Conservation (phyloP, 192 early-diverging fungal species). For the Neocallimastix lanati region DNA sequence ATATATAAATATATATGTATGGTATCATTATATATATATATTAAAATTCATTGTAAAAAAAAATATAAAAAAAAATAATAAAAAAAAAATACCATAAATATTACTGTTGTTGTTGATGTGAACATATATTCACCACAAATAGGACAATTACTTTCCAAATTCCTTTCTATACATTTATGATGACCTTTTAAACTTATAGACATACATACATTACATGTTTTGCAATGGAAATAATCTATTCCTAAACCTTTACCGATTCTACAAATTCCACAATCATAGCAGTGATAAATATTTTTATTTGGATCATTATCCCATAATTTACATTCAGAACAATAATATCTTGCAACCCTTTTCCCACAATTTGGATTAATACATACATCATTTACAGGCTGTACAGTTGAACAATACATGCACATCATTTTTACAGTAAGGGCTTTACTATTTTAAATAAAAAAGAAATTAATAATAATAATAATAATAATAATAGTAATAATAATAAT, state of each 20-base stretch:
- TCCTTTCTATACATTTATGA: conserved; percentile 82
- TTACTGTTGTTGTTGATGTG: conserved; percentile 59
- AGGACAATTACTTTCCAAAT: conserved; percentile 79
- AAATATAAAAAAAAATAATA: too few relatives aligned
- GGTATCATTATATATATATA: neutral
- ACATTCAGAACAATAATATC: conserved; percentile 76
- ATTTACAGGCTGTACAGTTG: conserved; percentile 53
- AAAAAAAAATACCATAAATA: conserved; percentile 80
- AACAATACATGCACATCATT: conserved; percentile 92
- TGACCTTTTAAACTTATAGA: conserved; percentile 45
- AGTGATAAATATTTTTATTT: conserved; percentile 78
- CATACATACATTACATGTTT: conserved; percentile 82
- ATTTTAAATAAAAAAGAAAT: neutral
- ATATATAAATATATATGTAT: too few relatives aligned
- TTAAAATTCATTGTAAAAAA: too few relatives aligned
- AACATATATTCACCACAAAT: conserved; percentile 94
- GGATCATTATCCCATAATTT: conserved; percentile 81
- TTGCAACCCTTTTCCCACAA: conserved; percentile 43
- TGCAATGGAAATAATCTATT: conserved; percentile 77
- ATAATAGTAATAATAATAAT: too few relatives aligned
- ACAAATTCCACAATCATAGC: conserved; percentile 82
- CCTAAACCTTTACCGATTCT: conserved; percentile 62
- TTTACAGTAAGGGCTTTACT: conserved; percentile 37
- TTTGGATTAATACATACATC: conserved; percentile 41
- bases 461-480: neutral